Base-by-base conservation (phyloP, 306 rosid species). In the Cicer yamashitae region DNA sequence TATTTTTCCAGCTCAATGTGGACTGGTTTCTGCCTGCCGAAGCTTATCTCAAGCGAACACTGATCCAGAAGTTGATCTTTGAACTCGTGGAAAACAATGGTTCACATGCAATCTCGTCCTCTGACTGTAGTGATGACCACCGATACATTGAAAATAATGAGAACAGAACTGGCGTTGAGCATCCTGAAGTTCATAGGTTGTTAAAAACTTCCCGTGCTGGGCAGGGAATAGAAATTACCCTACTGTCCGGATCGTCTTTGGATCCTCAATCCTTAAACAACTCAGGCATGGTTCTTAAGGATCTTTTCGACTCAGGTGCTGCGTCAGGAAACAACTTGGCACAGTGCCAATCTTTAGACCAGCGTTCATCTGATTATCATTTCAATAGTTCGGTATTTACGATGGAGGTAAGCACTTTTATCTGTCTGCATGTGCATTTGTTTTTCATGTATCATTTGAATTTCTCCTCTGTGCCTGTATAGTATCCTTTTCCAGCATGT, bases 21-120 rank as follows among this genome's bases (percentile, higher is more conserved):
- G 79, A 90, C 77, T 94, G 98, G 98, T 94, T 94, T 88, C 88
- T 63, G 9, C 97, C 98, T 48, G 82, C 89, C 1, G 98, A 94
- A 86, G 97, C 97, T 59, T 94, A 89, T 62, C 91, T 90, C 79
- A 94, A 94, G 92, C 90, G 98, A 62, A 85, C 93, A 59, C 84
- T 88, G 72, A 90, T 94, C 79, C 96, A 91, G 93, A 94, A 79
- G 79, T 76, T 91, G 79, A 90, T 94, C 69, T 90, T 75, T 68
- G 89, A 84, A 78, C 93, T 90, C n/a, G 82, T 94, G 82, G 89
- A 82, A 82, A 84, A 76, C 77, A 81, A 69, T 34, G 78, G 74
- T 70, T 73, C 66, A 47, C 82, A 51, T 14, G 91, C 87, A 79
- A 77, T 70, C 73, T 79, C 88, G 58, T 71, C 88, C 56, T 83